Evolutionary conservation across 192 early-diverging fungal species (phyloP), one percentile per base, ranked within the genome.

Genomic region (Gonapodya prolifera): DNA sequence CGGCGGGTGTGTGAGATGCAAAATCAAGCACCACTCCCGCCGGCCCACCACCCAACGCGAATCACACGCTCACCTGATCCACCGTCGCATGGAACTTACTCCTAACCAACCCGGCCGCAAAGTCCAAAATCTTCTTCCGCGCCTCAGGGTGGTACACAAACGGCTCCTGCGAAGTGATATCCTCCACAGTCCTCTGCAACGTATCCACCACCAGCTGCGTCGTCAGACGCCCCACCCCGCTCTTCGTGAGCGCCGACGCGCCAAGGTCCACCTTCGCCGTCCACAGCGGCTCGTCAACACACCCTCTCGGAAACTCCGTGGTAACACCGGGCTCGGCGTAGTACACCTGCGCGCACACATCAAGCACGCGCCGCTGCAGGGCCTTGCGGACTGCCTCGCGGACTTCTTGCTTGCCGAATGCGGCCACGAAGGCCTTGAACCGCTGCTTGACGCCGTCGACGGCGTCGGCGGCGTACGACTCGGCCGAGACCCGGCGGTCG

Each of bases 361-460:
- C 94, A 79, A 95, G 82, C 31, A 98, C 89, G 1, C 92, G 85
- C 79, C 94, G 89, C 81, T 99, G 96, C 29, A 99, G 86, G 94
- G 96, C 96, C 35, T 86, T 82, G 71, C 94, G 91, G 35, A 99
- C 93, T 80, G 94, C 92, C n/a, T 92, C 87, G 34, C 95, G 89
- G 33, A 99, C 91, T 84, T 97, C 94, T 33, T 93, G 94, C 81
- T 96, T 96, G 32, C 95, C 95, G 86, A 99, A 99, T 75, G 91
- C 86, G 70, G 86, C 84, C 76, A 94, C 91, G 83, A 99, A 99
- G 75, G 93, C 91, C 82, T 96, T 97, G 85, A 99, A 99, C 36
- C 90, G 89, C 77, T 94, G 94, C 83, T 99, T 99, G 28, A 99
- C 84, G 32, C 86, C 83, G 80, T 99, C 97, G 79, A 99, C 93